A percentile compares a stretch with the other conserved stretches of the same genome.
Conservation (phyloP, 495 filamentous ascomycete genomes). For the Pseudotulostoma volvatum region DNA sequence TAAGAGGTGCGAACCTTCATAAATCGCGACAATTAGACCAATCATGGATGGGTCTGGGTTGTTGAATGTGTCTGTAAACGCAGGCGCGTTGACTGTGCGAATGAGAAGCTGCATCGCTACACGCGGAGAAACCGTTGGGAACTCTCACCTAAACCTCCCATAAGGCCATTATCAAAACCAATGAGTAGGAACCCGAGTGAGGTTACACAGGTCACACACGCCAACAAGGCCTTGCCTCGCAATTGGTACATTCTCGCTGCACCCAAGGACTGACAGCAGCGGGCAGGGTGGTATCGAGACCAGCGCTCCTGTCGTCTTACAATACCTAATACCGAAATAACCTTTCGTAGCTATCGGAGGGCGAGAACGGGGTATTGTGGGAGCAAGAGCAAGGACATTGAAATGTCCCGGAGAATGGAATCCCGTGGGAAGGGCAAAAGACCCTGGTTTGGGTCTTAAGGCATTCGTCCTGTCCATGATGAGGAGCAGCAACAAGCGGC, state of each 20-base stretch:
- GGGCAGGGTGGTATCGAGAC: no score
- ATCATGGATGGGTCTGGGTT: slow-evolving; percentile 13
- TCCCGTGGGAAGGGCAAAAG: no score
- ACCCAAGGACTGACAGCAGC: no score
- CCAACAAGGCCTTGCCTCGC: slow-evolving; percentile 3
- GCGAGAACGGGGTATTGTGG: no score
- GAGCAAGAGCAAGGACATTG: no score
- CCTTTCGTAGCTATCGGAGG: no score
- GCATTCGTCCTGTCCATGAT: no score
- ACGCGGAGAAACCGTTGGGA: background rate
- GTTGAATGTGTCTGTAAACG: slow-evolving; percentile 16
- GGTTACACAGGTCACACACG: slow-evolving; percentile 9
- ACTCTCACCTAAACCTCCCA: slow-evolving; percentile 7
- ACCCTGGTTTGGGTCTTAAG: no score
- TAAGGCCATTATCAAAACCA: slow-evolving; percentile 19
- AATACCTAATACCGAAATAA: no score
- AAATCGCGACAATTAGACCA: slow-evolving; percentile 19
- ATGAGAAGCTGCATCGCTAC: background rate
- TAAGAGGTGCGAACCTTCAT: slow-evolving; percentile 8
- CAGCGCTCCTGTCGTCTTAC: no score
- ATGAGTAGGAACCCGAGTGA: slow-evolving; percentile 16
- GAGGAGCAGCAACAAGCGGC: no score
- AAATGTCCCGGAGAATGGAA: no score
- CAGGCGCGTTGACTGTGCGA: slow-evolving; percentile 6
- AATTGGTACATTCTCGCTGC: slow-evolving; percentile 3